Conservation (phyloP, 192 early-diverging fungal genomes). For the Oehlia diaphana region DNA sequence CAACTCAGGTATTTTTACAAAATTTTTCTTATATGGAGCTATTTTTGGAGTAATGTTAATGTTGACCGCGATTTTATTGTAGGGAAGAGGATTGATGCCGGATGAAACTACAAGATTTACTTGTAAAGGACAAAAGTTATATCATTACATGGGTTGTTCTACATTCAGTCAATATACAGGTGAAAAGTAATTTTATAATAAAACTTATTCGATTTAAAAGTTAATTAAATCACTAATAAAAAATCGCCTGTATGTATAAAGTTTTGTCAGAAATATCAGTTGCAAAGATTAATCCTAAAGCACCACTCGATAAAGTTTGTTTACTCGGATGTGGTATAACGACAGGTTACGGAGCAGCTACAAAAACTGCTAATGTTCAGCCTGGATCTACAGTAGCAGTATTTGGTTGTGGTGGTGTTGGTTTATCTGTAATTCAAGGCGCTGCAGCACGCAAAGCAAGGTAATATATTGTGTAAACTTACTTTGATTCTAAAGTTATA, state of each 20-base stretch:
- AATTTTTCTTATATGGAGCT: neutral
- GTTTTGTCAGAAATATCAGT: slow-evolving; percentile 89
- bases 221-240: slow-evolving; percentile 1
- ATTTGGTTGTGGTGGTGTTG: slow-evolving; percentile 95
- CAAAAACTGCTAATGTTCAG: slow-evolving; percentile 90
- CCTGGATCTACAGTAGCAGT: slow-evolving; percentile 77
- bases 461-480: neutral
- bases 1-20: slow-evolving; percentile 67
- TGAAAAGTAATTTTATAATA: slow-evolving; percentile 18
- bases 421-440: slow-evolving; percentile 88
- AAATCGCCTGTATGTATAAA: neutral
- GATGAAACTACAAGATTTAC: slow-evolving; percentile 90
- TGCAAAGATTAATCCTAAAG: slow-evolving; percentile 80
- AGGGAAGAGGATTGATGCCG: slow-evolving; percentile 92
- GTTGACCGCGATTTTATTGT: neutral
- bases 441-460: slow-evolving; percentile 61
- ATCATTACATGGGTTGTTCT: slow-evolving; percentile 96
- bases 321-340: slow-evolving; percentile 96
- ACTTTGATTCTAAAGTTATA: too few relatives aligned
- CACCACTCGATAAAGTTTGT: slow-evolving; percentile 83
- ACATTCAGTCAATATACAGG: slow-evolving; percentile 95
- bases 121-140: slow-evolving; percentile 84
- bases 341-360: slow-evolving; percentile 90
- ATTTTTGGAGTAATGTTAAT: too few relatives aligned
- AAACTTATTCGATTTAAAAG: neutral